Percentiles rank a stretch among this genome's conserved stretches.
Evolutionary conservation across 2,329 filamentous ascomycete genomes (phyloP).

Genomic region (Botryosphaeria dothidea): DNA sequence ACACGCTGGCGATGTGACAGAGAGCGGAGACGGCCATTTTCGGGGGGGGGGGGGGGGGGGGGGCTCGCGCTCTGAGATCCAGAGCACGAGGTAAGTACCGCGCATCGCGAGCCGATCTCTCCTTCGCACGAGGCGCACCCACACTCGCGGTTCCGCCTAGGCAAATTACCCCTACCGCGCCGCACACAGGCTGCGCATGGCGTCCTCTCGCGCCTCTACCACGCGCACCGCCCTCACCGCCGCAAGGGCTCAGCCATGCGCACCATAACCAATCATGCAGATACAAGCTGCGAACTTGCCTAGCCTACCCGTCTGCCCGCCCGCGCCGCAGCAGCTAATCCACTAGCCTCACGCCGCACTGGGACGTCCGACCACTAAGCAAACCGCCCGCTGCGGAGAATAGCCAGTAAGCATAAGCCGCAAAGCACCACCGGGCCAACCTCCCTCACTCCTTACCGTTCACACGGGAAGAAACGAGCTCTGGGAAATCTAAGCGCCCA

Average conservation of each 20-base stretch:
- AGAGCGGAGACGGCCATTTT: background rate
- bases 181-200: background rate
- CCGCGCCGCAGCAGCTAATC: conserved; percentile 1
- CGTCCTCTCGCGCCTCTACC: background rate
- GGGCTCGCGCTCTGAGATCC: background rate
- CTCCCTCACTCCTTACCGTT: background rate
- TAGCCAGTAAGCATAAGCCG: background rate
- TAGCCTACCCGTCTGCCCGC: background rate
- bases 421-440: background rate
- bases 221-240: background rate
- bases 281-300: background rate
- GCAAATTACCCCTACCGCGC: background rate
- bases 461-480: background rate
- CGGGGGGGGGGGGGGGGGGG: no score
- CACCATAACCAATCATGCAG: background rate
- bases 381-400: background rate
- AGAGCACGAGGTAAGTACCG: background rate
- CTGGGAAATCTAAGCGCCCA: background rate
- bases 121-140: background rate
- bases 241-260: background rate
- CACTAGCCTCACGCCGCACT: background rate
- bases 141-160: background rate
- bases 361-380: background rate
- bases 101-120: background rate
- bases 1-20: background rate